phyloP scores from a whole-genome alignment of 1,284 basidiomycete species.

The Coriolopsis trogii region DNA sequence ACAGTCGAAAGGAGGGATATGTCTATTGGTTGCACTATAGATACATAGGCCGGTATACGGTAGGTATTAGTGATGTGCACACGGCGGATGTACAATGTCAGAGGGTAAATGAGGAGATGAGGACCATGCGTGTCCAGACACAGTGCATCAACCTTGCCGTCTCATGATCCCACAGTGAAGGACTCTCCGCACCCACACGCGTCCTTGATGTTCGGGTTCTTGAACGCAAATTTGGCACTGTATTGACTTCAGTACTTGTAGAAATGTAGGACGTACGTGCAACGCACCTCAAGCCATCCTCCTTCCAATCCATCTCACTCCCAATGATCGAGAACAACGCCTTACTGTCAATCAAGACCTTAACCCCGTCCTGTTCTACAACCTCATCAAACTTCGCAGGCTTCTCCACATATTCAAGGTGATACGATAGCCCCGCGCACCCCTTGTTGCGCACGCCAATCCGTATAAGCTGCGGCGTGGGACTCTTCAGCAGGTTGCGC shows the following conservation, averaged over 20 bases:
- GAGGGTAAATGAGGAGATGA: not conserved
- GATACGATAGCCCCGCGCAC: constrained; percentile 98
- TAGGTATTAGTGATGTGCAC: constrained; percentile 15
- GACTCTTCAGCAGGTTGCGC: constrained; percentile 69
- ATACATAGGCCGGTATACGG: constrained; percentile 20
- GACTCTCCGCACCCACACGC: constrained; percentile 96
- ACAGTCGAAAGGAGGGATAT: too few species aligned
- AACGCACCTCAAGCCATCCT: constrained; percentile 82
- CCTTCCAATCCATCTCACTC: constrained; percentile 98
- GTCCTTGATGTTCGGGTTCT: constrained; percentile 89
- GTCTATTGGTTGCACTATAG: constrained; percentile 24
- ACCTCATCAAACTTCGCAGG: constrained; percentile 96
- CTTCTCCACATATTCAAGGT: constrained; percentile 94
- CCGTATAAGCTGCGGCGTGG: constrained; percentile 90
- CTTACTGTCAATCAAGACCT: constrained; percentile 95
- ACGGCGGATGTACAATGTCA: not conserved
- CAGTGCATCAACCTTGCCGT: not conserved
- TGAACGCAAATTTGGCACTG: constrained; percentile 91
- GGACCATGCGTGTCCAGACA: constrained; percentile 10
- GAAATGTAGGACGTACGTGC: too few species aligned
- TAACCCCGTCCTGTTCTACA: constrained; percentile 94
- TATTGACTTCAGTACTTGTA: not conserved
- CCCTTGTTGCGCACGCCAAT: constrained; percentile 98
- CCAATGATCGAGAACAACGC: constrained; percentile 98
- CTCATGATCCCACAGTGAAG: constrained; percentile 56